Evolutionary conservation across 2,329 filamentous ascomycete genomes (phyloP), one percentile per base, ranked within the genome.

Genomic region (Penicillium sp.): DNA sequence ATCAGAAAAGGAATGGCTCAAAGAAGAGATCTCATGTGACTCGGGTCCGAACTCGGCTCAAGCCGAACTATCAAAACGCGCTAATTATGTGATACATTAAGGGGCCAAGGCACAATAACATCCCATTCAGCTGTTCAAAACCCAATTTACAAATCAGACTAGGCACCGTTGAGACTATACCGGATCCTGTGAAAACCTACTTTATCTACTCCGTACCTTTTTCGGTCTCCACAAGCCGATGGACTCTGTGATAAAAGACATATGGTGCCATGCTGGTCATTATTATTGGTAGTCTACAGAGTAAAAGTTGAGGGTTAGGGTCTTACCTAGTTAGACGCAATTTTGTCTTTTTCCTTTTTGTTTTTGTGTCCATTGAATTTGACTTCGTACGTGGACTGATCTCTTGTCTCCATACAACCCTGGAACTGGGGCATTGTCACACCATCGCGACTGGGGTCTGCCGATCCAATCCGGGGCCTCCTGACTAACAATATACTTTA

Each of bases 181-280:
- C 49, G 46, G 45, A 53, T 41, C 22, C 43, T 32, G 38, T 31
- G 45, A 46, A 51, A 48, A 49, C 48, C 39, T 48, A 43, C 44
- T 46, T 45, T 42, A 35, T 52, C 51, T 53, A 51, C 17, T 19
- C 17, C 17, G 17, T 19, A 19, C 26, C 50, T 21, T 45, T 43
- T 44, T 45, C 37, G 28, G 42, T 52, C 47, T 53, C 57, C 57
- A 59, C 56, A 52, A 44, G 29, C 43, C 50, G 53, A 56, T 56
- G 45, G 49, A 54, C 49, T 51, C 46, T 51, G 49, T 41, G 52
- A 37, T 48, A 15, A 43, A 43, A 45, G 47, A 53, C 49, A 43
- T 52, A 40, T 54, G 29, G 31, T 48, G 28, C 43, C 39, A 34
- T 22, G 33, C 24, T 35, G 13, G 32, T 44, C 21, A 53, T 50